Conservation (phyloP, 2,329 filamentous ascomycete species). For the Macrophomina pseudophaseolina region DNA sequence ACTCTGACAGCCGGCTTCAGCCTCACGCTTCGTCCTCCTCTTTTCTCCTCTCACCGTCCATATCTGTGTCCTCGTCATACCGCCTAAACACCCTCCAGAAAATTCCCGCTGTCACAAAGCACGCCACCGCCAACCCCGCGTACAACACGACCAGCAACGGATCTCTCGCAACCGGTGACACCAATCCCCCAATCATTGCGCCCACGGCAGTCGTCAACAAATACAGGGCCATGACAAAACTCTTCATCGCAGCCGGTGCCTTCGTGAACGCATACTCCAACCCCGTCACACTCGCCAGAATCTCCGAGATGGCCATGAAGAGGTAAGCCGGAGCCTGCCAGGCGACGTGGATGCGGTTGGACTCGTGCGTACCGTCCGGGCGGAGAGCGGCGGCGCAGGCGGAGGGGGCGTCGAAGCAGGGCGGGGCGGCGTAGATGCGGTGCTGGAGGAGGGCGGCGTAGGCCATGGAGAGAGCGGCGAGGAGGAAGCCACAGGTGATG, state of each 20-base stretch:
- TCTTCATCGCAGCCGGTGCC: conserved; percentile 54
- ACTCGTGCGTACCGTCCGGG: conserved; percentile 37
- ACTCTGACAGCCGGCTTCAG: not conserved
- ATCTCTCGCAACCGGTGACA: conserved; percentile 66
- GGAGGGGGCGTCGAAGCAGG: conserved; percentile 56
- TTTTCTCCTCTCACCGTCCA: not conserved
- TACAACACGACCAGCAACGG: conserved; percentile 73
- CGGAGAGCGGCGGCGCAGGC: conserved; percentile 43
- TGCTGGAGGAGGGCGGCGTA: conserved; percentile 64
- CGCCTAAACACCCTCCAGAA: conserved; percentile 59
- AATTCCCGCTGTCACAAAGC: conserved; percentile 54
- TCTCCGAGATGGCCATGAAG: conserved; percentile 52
- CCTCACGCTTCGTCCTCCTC: conserved; percentile 5
- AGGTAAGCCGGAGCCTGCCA: conserved; percentile 54
- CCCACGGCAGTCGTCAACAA: conserved; percentile 65
- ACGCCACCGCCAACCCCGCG: conserved; percentile 58
- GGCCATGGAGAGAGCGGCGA: conserved; percentile 58
- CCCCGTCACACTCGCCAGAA: conserved; percentile 54
- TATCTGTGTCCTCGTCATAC: conserved; percentile 5
- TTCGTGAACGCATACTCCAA: conserved; percentile 55
- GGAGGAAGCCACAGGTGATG: conserved; percentile 59
- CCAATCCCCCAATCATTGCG: conserved; percentile 64
- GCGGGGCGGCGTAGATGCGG: conserved; percentile 58
- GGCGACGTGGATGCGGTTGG: conserved; percentile 52
- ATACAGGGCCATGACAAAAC: conserved; percentile 61